Evolutionary conservation across 352 stramenopile species (phyloP).

Genomic region (Phytopythium aichiense): DNA sequence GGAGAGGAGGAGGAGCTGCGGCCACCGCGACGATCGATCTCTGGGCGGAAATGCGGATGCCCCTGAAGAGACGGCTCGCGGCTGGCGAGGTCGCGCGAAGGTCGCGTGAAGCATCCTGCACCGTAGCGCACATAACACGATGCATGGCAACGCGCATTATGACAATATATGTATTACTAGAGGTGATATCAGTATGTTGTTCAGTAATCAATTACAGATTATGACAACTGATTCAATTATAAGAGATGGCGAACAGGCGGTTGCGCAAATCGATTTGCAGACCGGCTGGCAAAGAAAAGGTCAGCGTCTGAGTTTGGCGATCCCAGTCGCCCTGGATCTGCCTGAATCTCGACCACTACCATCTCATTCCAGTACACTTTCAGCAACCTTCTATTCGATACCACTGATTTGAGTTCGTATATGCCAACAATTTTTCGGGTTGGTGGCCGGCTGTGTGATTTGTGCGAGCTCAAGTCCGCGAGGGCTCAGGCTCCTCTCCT

Average conservation of each 20-base stretch:
- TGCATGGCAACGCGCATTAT: not conserved
- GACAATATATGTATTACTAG: not conserved
- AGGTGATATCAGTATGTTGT: not conserved
- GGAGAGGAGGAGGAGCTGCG: not conserved
- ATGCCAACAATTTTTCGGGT: not conserved
- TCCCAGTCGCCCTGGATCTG: not conserved
- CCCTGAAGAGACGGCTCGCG: constrained; percentile 2
- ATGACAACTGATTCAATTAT: not conserved
- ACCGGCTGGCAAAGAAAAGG: not conserved
- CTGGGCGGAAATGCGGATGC: not conserved
- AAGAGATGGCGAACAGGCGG: not conserved
- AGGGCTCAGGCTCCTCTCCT: no score
- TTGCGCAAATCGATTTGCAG: not conserved
- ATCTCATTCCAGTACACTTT: not conserved
- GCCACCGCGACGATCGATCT: not conserved
- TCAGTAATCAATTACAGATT: not conserved
- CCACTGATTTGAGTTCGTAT: not conserved
- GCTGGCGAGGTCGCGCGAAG: not conserved
- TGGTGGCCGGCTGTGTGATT: not conserved
- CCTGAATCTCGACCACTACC: not conserved
- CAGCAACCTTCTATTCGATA: no score
- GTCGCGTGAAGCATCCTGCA: not conserved
- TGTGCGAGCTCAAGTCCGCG: not conserved
- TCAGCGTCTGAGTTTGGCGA: not conserved
- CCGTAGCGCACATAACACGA: not conserved